These are phyloP conservation scores for Acacia pycnantha DNA, from an alignment of 331 rosid species.

Conservation along the genomic window DNA sequence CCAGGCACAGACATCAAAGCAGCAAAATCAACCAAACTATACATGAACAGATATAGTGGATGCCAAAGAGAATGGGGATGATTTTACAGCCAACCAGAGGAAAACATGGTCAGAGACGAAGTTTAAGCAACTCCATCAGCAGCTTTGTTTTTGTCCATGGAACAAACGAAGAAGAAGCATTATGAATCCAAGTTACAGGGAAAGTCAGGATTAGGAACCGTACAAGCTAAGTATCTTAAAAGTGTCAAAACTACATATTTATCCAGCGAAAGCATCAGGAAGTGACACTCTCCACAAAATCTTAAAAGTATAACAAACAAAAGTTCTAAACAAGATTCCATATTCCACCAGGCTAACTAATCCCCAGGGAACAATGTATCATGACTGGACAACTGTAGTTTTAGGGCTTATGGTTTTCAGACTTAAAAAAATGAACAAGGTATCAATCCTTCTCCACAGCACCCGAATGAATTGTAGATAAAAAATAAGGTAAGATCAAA, in stretches of 20 bases:
- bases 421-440: slow-evolving; percentile 4
- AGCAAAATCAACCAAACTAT: background rate
- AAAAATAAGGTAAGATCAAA: slow-evolving; percentile 17
- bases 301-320: background rate
- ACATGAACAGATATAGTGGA: background rate
- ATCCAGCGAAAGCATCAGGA: background rate
- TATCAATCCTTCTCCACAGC: background rate
- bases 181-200: slow-evolving; percentile 5
- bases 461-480: slow-evolving; percentile 4
- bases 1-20: background rate
- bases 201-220: background rate
- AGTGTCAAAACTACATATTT: background rate
- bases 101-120: background rate
- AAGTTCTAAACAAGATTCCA: slow-evolving; percentile 3
- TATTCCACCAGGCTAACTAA: slow-evolving; percentile 11
- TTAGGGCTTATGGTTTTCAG: background rate
- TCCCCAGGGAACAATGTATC: background rate
- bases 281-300: slow-evolving; percentile 18
- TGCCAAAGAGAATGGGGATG: background rate
- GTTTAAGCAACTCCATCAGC: background rate
- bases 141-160: background rate
- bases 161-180: background rate
- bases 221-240: background rate
- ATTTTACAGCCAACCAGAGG: too few species aligned
- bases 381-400: background rate